Base-by-base conservation (phyloP, 192 early-diverging fungal species). In the Podila horticola region DNA sequence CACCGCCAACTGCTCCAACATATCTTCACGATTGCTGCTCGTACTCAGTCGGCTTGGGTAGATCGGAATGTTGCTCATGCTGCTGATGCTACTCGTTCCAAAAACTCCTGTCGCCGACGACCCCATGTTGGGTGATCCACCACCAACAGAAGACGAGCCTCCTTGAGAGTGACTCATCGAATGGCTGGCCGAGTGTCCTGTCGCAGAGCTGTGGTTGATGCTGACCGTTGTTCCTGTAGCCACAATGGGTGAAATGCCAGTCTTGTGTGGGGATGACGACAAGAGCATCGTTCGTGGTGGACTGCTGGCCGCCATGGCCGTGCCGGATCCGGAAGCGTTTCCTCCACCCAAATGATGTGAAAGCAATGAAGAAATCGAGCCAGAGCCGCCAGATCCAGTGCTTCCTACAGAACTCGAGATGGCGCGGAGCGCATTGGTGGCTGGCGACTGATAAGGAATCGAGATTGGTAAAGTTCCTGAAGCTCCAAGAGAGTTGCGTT, bases 391-490 rank as follows among this genome's bases (percentile, higher is more conserved):
- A 8, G 77, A 81, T 30, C 77, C 77, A 41, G 77, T 73, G 34
- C 77, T 81, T 31, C 77, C 77, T 4, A 81, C 77, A 58, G 77
- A 81, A 22, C 77, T 73, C 33, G 77, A 81, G 30, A 81, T 72
- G 1, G 77, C 77, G 17, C 77, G 52, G 17, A 81, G 61, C 7
- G 77, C 77, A 69, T 65, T 81, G 11, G 77, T 66, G 7, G 77
- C 77, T 3, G 77, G 61, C 15, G 77, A 81, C 30, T 81, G 77
- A 45, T 58, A 71, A 19, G 77, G 77, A 28, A 81, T 81, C 22
- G 77, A 58, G 28, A 81, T 81, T 0, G 77, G 77, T 1, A 59
- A 30, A 1, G 77, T 64, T 3, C 77, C 70, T 22, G 71, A 41
- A 0, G 51, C 50, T 4, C 69, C 61, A 26, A 63, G 19, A 0